Evolutionary conservation across 306 rosid species (phyloP).

Genomic region (Vigna angularis): DNA sequence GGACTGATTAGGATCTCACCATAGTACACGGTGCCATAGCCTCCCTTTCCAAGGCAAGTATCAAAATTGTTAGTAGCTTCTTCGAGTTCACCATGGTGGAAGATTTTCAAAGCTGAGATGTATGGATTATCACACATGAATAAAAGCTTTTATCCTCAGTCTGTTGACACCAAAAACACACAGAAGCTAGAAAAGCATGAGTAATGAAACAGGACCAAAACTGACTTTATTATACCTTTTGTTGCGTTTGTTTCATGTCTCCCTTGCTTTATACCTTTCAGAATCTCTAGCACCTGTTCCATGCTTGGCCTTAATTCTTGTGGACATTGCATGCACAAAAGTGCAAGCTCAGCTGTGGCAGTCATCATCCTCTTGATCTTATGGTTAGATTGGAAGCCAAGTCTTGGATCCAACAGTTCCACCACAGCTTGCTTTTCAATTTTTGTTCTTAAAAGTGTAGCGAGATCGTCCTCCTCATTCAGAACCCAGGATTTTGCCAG

Average conservation of each 20-base stretch:
- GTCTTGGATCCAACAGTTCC: constrained; percentile 30
- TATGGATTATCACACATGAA: not conserved
- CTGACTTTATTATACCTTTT: constrained; percentile 26
- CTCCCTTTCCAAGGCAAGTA: constrained; percentile 63
- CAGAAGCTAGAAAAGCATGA: not conserved
- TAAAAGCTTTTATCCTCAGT: not conserved
- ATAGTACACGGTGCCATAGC: constrained; percentile 63
- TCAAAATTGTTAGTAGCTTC: constrained; percentile 60
- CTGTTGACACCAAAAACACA: not conserved
- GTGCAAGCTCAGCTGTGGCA: constrained; percentile 35
- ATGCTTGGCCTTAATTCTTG: constrained; percentile 37
- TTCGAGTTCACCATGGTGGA: constrained; percentile 38
- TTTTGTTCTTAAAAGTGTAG: not conserved
- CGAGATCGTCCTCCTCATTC: constrained; percentile 1
- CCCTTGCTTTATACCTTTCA: constrained; percentile 16
- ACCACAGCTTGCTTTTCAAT: constrained; percentile 12
- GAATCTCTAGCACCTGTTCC: constrained; percentile 42
- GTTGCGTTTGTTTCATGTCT: not conserved
- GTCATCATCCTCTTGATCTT: constrained; percentile 24
- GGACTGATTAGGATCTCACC: constrained; percentile 50
- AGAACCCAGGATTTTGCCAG: not conserved
- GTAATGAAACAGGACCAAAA: not conserved
- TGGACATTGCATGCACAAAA: constrained; percentile 32
- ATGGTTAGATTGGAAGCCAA: constrained; percentile 25
- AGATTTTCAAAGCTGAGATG: constrained; percentile 40